Percentiles rank a stretch among this genome's conserved stretches.
phyloP scores from a whole-genome alignment of 345 rosid species.

The Brassica incana region DNA sequence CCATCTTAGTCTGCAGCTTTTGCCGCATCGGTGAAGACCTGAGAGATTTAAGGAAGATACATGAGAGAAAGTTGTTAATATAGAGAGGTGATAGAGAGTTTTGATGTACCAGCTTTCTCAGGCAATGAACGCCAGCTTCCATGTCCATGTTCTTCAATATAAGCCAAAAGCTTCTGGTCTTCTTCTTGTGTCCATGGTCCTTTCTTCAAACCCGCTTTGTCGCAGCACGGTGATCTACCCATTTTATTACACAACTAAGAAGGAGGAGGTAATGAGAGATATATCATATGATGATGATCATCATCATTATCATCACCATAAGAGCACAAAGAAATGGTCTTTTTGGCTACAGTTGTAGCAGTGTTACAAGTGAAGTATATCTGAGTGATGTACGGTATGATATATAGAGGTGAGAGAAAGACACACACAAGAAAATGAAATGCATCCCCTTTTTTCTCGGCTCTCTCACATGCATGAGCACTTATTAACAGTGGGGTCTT shows the following conservation, averaged over 20 bases:
- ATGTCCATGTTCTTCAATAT: slow-evolving; percentile 84
- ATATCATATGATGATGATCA: not conserved
- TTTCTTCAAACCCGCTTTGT: slow-evolving; percentile 84
- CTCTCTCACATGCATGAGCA: slow-evolving; percentile 39
- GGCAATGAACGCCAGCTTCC: slow-evolving; percentile 35
- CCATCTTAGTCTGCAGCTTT: not conserved
- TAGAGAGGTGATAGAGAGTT: not conserved
- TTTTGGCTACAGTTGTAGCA: not conserved
- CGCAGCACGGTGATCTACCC: slow-evolving; percentile 85
- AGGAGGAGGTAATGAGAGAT: not conserved
- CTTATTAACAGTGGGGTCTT: slow-evolving; percentile 38
- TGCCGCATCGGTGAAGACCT: not conserved
- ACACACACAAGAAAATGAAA: not conserved
- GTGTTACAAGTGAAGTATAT: not conserved
- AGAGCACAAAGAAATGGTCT: not conserved
- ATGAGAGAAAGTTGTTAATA: not conserved
- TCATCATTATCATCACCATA: not conserved
- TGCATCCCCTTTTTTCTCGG: slow-evolving; percentile 6
- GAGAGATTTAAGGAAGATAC: not conserved
- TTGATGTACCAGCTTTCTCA: slow-evolving; percentile 62
- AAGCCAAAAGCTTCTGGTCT: slow-evolving; percentile 87
- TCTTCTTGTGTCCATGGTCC: slow-evolving; percentile 98
- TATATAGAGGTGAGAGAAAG: not conserved
- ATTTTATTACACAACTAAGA: slow-evolving; percentile 31
- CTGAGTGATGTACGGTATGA: not conserved